A percentile compares a stretch with the other conserved stretches of the same genome.
These are phyloP conservation scores for Fusarium temperatum DNA, from an alignment of 2,329 filamentous ascomycete genomes.

Conservation along the genomic window DNA sequence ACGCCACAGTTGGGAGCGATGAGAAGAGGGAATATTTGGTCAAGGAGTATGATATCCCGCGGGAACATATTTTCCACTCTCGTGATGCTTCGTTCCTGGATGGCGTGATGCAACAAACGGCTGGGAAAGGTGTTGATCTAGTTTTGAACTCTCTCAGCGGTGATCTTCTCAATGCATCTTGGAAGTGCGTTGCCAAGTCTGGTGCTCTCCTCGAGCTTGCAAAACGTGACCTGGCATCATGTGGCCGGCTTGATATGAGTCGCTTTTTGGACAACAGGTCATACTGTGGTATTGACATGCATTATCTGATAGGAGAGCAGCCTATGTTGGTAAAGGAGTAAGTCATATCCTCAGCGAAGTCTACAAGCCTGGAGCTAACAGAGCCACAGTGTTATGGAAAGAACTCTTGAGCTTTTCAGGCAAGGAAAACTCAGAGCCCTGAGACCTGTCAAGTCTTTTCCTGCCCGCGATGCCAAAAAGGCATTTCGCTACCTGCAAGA, in stretches of 20 bases:
- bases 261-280: slow-evolving; percentile 29
- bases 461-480: not conserved
- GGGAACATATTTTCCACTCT: slow-evolving; percentile 46
- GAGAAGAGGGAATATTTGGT: slow-evolving; percentile 46
- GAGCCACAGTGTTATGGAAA: slow-evolving; percentile 3
- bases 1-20: slow-evolving; percentile 29
- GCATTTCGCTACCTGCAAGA: slow-evolving; percentile 32
- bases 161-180: slow-evolving; percentile 44
- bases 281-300: slow-evolving; percentile 30
- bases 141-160: slow-evolving; percentile 48
- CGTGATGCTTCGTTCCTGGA: slow-evolving; percentile 40
- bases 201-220: slow-evolving; percentile 51
- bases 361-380: not conserved
- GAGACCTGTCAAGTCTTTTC: not conserved
- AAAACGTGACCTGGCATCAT: slow-evolving; percentile 41
- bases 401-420: slow-evolving; percentile 5
- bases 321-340: not conserved
- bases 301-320: not conserved
- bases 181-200: slow-evolving; percentile 47
- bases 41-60: slow-evolving; percentile 39
- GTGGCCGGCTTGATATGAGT: slow-evolving; percentile 14
- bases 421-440: slow-evolving; percentile 5
- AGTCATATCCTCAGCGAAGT: not conserved
- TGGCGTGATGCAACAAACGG: slow-evolving; percentile 40
- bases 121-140: slow-evolving; percentile 46